Evolutionary conservation across 768 basidiomycete genomes (phyloP).

Genomic region (Infundibulicybe gibba): DNA sequence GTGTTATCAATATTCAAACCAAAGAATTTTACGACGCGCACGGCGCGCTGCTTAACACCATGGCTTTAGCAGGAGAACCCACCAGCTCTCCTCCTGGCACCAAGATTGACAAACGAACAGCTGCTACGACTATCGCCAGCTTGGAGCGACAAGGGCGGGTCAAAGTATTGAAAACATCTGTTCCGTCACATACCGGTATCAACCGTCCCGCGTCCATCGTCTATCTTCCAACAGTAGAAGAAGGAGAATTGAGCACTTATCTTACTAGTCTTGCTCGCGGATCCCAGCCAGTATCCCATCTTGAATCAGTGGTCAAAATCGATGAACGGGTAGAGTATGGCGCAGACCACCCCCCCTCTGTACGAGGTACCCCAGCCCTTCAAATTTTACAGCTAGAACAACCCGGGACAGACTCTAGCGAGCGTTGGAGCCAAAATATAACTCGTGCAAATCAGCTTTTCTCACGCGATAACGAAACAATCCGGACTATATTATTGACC

Average conservation of each 20-base stretch:
- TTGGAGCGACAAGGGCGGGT: constrained; percentile 66
- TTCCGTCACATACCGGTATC: constrained; percentile 56
- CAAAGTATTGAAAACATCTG: constrained; percentile 64
- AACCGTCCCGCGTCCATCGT: constrained; percentile 57
- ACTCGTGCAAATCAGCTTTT: constrained; percentile 50
- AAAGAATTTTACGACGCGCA: constrained; percentile 74
- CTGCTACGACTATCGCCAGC: constrained; percentile 51
- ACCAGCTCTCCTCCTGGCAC: constrained; percentile 69
- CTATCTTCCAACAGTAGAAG: constrained; percentile 57
- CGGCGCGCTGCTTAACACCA: constrained; percentile 51
- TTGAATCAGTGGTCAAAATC: constrained; percentile 41
- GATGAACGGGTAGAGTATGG: constrained; percentile 57
- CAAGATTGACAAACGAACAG: constrained; percentile 71
- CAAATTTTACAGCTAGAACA: constrained; percentile 46
- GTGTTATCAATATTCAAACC: constrained; percentile 60
- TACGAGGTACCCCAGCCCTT: constrained; percentile 33
- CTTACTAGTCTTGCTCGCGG: constrained; percentile 49
- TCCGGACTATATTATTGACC: constrained; percentile 60
- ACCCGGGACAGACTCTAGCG: constrained; percentile 33
- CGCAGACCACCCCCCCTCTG: constrained; percentile 26
- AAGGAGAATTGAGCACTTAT: constrained; percentile 53
- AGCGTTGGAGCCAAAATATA: constrained; percentile 42
- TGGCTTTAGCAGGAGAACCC: constrained; percentile 58
- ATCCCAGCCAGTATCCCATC: constrained; percentile 27
- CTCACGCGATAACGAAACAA: constrained; percentile 44